Base-by-base conservation (phyloP, 352 stramenopile species). In the Thalassiosira hispida region DNA sequence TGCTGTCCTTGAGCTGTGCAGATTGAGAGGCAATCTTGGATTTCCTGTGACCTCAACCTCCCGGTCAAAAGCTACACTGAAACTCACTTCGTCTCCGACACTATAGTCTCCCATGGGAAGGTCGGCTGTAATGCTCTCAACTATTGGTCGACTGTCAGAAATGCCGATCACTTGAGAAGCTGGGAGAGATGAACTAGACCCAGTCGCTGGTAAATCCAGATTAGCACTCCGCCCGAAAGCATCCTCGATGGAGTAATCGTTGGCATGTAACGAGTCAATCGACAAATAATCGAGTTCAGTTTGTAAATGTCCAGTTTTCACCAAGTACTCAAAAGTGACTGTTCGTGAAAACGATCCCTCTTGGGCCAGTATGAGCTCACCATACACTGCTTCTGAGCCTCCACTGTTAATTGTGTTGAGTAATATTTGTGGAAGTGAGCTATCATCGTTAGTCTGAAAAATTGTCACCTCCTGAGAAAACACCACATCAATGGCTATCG, bases 391-490 rank as follows among this genome's bases (percentile, higher is more conserved):
- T 38, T 61, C 53, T 31, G 33, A 16, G 9, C 47, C 67, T 64
- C 51, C 63, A 29, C 23, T 42, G 29, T 81, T 51, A 12, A 76
- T 29, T 22, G 73, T 60, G 42, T 83, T 85, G 0, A 90, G 68
- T 29, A 70, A 42, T 33, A 86, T 47, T 74, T 33, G 65, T 66
- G 73, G 75, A 47, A 74, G 75, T 53, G 18, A 40, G 46, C 31
- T 47, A 46, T 57, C 65, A 56, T 73, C 57, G 42, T n/a, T 62
- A n/a, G 42, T 42, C 22, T 27, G 22, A 53, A 65, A 80, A 5
- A 85, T 7, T 3, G 67, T 56, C 18, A 88, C 72, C 64, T 88
- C 81, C 63, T 88, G 65, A 65, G 66, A 62, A 63, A 88, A 88
- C 23, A 68, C 40, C 33, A 88, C 72, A 14, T 79, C 44, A 23